These are phyloP conservation scores for Oryza officinalis DNA, from an alignment of 176 grass and related monocot species.

Conservation along the genomic window DNA sequence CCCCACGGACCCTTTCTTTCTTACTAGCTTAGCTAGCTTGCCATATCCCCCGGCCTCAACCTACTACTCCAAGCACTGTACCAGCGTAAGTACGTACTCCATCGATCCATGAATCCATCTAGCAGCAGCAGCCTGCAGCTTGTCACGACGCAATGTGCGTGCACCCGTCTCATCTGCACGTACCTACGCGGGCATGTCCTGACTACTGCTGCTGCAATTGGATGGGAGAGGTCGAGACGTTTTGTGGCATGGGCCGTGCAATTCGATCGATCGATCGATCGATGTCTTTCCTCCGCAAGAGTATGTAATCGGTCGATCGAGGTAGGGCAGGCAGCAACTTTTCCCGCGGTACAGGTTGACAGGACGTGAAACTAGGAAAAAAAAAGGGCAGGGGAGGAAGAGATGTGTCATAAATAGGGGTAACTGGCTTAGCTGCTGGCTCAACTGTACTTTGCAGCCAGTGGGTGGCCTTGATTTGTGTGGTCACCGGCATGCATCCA, in stretches of 20 bases:
- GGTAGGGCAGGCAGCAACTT: constrained; percentile 37
- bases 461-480: neutral
- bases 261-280: neutral
- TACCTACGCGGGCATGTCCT: neutral
- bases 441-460: constrained; percentile 35
- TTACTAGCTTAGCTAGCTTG: neutral
- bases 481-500: neutral
- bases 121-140: neutral
- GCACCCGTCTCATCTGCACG: neutral
- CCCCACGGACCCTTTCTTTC: neutral
- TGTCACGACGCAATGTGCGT: neutral
- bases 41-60: neutral
- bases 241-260: no score
- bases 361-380: constrained; percentile 57
- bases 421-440: neutral
- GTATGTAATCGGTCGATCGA: neutral
- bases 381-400: neutral
- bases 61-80: neutral
- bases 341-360: constrained; percentile 47
- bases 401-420: constrained; percentile 27
- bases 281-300: neutral
- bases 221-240: neutral
- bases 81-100: no score
- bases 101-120: no score
- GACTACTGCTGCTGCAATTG: neutral